Evolutionary conservation across 352 stramenopile species (phyloP).

Genomic region (Blastocystis sp.): DNA sequence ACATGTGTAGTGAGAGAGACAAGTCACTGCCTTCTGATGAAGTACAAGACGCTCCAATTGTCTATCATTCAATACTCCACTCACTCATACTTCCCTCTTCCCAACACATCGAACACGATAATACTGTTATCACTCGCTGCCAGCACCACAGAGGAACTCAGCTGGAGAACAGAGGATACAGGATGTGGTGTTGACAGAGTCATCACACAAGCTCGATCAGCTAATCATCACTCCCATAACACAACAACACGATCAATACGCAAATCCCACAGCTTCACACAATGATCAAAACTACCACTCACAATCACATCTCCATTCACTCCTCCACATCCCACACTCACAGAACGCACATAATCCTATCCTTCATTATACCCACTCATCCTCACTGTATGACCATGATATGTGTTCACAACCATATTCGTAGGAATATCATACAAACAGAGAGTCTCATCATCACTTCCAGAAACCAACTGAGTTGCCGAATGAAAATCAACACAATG

Average conservation of each 20-base stretch:
- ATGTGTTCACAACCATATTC: slow-evolving; percentile 55
- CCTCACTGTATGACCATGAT: slow-evolving; percentile 41
- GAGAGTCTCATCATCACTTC: slow-evolving; percentile 56
- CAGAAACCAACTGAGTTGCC: slow-evolving; percentile 54
- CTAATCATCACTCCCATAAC: background rate
- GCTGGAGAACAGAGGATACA: slow-evolving; percentile 25
- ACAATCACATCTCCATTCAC: slow-evolving; percentile 25
- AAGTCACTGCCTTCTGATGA: slow-evolving; percentile 51
- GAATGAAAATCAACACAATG: slow-evolving; percentile 51
- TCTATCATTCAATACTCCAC: background rate
- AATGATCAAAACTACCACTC: slow-evolving; percentile 55
- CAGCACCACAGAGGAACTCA: slow-evolving; percentile 1
- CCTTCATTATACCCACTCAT: background rate
- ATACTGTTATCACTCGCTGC: slow-evolving; percentile 16
- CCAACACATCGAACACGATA: slow-evolving; percentile 4
- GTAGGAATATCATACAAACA: slow-evolving; percentile 66
- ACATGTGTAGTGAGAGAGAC: background rate
- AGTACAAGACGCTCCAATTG: slow-evolving; percentile 8
- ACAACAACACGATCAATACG: background rate
- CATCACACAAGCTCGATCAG: background rate
- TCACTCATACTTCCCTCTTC: background rate
- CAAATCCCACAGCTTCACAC: slow-evolving; percentile 66
- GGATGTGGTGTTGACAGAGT: background rate
- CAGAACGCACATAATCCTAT: slow-evolving; percentile 57
- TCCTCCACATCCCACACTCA: background rate